Conservation (phyloP, 2,329 filamentous ascomycete genomes). For the Neonectria neomacrospora region DNA sequence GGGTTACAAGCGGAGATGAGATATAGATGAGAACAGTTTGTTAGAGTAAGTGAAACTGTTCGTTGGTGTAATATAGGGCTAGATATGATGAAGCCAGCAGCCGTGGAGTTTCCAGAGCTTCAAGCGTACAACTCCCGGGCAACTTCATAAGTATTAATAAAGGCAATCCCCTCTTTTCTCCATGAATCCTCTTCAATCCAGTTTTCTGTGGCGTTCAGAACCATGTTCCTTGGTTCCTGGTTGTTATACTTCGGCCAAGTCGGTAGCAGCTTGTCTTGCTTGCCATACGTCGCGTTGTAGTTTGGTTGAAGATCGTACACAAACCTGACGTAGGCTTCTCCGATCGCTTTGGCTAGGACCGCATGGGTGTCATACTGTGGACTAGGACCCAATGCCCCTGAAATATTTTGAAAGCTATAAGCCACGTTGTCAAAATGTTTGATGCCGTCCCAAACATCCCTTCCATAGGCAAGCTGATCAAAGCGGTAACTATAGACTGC, state of each 20-base stretch:
- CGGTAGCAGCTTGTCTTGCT: conserved; percentile 45
- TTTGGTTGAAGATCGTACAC: conserved; percentile 58
- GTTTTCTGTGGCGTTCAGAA: conserved; percentile 56
- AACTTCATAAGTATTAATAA: conserved; percentile 40
- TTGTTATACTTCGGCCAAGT: conserved; percentile 56
- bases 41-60: too few relatives aligned
- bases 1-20: too few relatives aligned
- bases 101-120: not conserved
- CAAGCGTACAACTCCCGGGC: conserved; percentile 40
- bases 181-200: conserved; percentile 60
- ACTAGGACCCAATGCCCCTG: conserved; percentile 57
- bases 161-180: conserved; percentile 57
- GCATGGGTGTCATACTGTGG: conserved; percentile 54
- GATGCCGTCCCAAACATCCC: conserved; percentile 53
- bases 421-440: conserved; percentile 62
- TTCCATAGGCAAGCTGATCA: conserved; percentile 58
- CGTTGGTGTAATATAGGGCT: too few relatives aligned
- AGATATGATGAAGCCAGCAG: too few relatives aligned
- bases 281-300: conserved; percentile 23
- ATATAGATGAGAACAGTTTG: too few relatives aligned
- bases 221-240: conserved; percentile 55
- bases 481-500: conserved; percentile 62
- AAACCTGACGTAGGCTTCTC: conserved; percentile 57
- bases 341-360: conserved; percentile 50
- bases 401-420: conserved; percentile 63